Evolutionary conservation across 768 basidiomycete species (phyloP), one percentile per base, ranked within the genome.

Genomic region (Termitomyces bulborhizus): DNA sequence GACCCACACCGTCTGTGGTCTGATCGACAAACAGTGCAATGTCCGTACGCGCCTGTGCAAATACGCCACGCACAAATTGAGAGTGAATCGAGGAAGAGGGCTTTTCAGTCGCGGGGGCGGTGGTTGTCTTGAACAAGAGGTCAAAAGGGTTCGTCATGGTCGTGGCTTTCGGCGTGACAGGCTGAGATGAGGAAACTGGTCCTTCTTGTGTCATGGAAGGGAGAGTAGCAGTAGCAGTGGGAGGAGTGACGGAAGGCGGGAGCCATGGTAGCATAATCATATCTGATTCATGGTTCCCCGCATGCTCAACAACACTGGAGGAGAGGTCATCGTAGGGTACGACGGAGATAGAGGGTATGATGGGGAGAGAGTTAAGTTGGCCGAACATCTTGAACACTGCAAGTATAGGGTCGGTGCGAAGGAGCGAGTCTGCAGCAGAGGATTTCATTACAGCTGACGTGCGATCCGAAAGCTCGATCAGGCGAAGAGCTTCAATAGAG

Each of bases 381-480:
- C 85, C 85, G 65, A 89, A 94, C 70, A 85, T 90, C 37, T 81
- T 76, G 73, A 87, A 91, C 50, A 90, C 83, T 21, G 78, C 78
- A 0, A 90, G 77, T 4, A 92, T 66, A 0, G 90, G 86, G 59
- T 93, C 90, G 3, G 82, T 83, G 53, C 77, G 82, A 18, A 90
- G 72, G 37, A 93, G 72, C 1, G 83, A 76, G 44, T 92, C 86
- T 0, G 83, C 79, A 2, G 69, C 77, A 8, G 87, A 84, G 3
- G 90, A 92, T 65, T 85, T 89, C 82, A 98, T 87, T 51, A 96
- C 85, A 1, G 88, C 86, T 1, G 91, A 93, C 3, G 86, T 86
- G 59, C 96, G 90, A 50, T 96, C 90, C 48, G 90, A 82, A 66
- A 81, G 61, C 68, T 97, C 94, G 58, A 98, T 87, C 15, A 98